Percentiles rank a stretch among this genome's conserved stretches.
phyloP scores from a whole-genome alignment of 1,139 yeast genomes.

The Protomyces pachydermus region DNA sequence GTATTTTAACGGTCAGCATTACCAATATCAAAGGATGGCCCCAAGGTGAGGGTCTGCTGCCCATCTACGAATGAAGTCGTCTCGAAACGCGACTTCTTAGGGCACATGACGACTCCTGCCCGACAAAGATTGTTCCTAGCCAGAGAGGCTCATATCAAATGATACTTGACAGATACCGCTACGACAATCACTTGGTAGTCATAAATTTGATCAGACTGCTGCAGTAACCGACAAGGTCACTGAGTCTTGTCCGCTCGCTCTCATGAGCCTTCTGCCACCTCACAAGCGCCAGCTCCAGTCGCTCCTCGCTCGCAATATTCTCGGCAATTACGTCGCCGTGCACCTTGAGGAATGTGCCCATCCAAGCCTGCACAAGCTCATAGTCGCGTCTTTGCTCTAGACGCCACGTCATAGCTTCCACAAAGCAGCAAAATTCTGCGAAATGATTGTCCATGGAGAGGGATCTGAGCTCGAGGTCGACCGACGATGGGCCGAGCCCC shows the following conservation, averaged over 20 bases:
- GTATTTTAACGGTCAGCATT: too few species aligned
- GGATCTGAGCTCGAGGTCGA: constrained; percentile 84
- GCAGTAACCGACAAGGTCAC: constrained; percentile 71
- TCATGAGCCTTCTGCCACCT: constrained; percentile 50
- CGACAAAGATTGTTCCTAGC: too few species aligned
- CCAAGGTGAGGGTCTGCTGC: too few species aligned
- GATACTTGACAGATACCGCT: not conserved
- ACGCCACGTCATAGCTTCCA: constrained; percentile 61
- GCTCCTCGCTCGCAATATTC: constrained; percentile 38
- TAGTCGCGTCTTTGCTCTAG: constrained; percentile 54
- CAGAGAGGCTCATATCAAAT: too few species aligned
- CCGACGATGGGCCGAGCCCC: constrained; percentile 66
- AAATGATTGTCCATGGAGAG: constrained; percentile 59
- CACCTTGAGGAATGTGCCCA: constrained; percentile 63
- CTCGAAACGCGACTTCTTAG: too few species aligned
- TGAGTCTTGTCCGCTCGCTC: constrained; percentile 50
- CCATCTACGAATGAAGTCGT: too few species aligned
- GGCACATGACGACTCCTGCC: too few species aligned
- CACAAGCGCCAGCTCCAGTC: constrained; percentile 43
- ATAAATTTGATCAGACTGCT: constrained; percentile 73
- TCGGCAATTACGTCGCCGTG: constrained; percentile 78
- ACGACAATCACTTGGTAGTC: not conserved
- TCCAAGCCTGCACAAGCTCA: constrained; percentile 72
- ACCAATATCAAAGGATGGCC: too few species aligned
- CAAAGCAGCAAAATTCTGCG: constrained; percentile 59